Base-by-base conservation (phyloP, 2,329 filamentous ascomycete species). In the Setomelanomma holmii region DNA sequence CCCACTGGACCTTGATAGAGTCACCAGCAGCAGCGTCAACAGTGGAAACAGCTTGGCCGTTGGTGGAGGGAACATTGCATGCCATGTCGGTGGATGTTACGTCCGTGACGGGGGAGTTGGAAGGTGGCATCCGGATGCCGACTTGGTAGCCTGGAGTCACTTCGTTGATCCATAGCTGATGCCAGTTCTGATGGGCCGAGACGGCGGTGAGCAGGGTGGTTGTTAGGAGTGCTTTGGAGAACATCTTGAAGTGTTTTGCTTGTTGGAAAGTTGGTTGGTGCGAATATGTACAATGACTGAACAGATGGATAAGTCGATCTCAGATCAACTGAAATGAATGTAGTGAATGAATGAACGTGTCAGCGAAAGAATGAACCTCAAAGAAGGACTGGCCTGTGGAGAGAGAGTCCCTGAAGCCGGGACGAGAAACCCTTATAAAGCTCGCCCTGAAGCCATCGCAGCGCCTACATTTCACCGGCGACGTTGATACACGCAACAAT, bases 121-220 rank as follows among this genome's bases (percentile, higher is more conserved):
- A 61, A 7, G 68, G 61, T 17, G 71, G 71, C 67, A 71, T 72
- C 34, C 72, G 63, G 45, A 75, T 67, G 40, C 69, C 71, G 51
- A 64, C 55, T 42, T 74, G 64, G 53, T 66, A 63, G 6, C 68
- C 67, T 2, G 69, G 66, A 5, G 68, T 58, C 14, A 54, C 62
- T 49, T 61, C 61, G 52, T 72, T 72, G 60, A 71, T 48, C 64
- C 64, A 71, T 41, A 72, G 48, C 45, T 71, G 63, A 49, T 70
- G 63, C 46, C 66, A 51, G 61, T 69, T 72, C 51, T 72, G 68
- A 46, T 72, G 69, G 42, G 69, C 69, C 40, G 69, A 66, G 46
- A 58, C 67, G 42, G 62, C 61, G 42, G 64, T 52, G 54, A 69
- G 39, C 40, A 72, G 63, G 21, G 60, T 53, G 40, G 58, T 62